Conservation (phyloP, 1,139 yeast species). For the Hemisphaericaspora subhashii region DNA sequence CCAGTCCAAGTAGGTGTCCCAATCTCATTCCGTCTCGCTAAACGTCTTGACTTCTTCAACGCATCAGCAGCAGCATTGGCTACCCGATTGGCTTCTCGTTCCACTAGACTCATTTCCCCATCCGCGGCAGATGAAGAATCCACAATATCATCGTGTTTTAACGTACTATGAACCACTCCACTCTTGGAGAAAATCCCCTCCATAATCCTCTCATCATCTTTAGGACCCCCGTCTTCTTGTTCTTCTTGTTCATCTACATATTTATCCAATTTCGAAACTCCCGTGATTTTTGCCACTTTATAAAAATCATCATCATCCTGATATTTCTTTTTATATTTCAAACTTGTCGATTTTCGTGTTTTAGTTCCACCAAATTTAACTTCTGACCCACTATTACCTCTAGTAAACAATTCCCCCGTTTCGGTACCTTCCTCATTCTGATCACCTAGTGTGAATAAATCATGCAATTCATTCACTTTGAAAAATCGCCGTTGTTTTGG, state of each 20-base stretch:
- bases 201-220: conserved; percentile 61
- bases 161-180: conserved; percentile 74
- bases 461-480: conserved; percentile 89
- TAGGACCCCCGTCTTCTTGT: conserved; percentile 15
- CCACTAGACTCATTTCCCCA: conserved; percentile 57
- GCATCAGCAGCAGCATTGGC: conserved; percentile 81
- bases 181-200: conserved; percentile 70
- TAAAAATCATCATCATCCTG: conserved; percentile 55
- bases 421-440: conserved; percentile 65
- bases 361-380: conserved; percentile 30
- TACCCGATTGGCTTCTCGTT: conserved; percentile 72
- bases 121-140: conserved; percentile 43
- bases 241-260: conserved; percentile 46
- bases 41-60: conserved; percentile 62
- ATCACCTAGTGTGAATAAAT: conserved; percentile 81
- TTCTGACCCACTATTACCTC: conserved; percentile 59
- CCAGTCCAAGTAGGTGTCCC: conserved; percentile 99
- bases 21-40: conserved; percentile 61
- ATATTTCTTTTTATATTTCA: conserved; percentile 26
- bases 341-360: conserved; percentile 24
- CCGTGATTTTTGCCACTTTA: conserved; percentile 52
- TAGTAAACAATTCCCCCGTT: conserved; percentile 63
- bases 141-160: conserved; percentile 78
- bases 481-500: conserved; percentile 93
- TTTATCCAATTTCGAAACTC: conserved; percentile 54